Evolutionary conservation across 176 grass and related monocot genomes (phyloP).

Genomic region (Oryza punctata): DNA sequence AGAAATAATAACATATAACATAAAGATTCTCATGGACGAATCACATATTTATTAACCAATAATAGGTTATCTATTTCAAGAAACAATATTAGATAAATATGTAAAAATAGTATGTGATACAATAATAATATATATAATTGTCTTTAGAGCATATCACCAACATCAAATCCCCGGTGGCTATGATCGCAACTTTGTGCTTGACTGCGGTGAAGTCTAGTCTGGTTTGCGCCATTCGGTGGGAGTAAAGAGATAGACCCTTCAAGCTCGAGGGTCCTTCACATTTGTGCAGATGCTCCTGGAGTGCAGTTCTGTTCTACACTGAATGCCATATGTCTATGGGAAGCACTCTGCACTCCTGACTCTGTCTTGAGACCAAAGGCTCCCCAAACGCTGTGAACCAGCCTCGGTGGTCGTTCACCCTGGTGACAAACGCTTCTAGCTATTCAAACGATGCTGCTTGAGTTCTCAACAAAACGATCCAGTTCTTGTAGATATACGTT

Average conservation of each 20-base stretch:
- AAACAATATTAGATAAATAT: too few species aligned
- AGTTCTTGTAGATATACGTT: constrained; percentile 12
- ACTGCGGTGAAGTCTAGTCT: constrained; percentile 50
- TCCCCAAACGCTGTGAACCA: constrained; percentile 91
- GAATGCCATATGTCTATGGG: constrained; percentile 53
- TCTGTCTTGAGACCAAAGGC: constrained; percentile 88
- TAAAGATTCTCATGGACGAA: too few species aligned
- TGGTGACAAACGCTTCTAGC: constrained; percentile 63
- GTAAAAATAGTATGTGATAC: too few species aligned
- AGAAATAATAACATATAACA: too few species aligned
- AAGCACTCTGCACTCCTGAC: constrained; percentile 46
- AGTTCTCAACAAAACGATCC: constrained; percentile 59
- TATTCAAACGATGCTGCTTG: constrained; percentile 72
- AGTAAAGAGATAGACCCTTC: constrained; percentile 47
- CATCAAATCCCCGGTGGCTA: constrained; percentile 57
- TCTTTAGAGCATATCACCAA: too few species aligned
- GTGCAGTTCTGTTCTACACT: constrained; percentile 77
- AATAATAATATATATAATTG: too few species aligned
- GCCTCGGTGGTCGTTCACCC: constrained; percentile 63
- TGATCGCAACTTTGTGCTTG: constrained; percentile 61
- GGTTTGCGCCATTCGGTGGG: constrained; percentile 57
- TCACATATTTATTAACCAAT: too few species aligned
- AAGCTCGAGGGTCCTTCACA: constrained; percentile 57
- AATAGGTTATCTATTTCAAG: too few species aligned
- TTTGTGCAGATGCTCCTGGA: constrained; percentile 78